Conservation (phyloP, 495 filamentous ascomycete genomes). For the Penicillium goetzii region DNA sequence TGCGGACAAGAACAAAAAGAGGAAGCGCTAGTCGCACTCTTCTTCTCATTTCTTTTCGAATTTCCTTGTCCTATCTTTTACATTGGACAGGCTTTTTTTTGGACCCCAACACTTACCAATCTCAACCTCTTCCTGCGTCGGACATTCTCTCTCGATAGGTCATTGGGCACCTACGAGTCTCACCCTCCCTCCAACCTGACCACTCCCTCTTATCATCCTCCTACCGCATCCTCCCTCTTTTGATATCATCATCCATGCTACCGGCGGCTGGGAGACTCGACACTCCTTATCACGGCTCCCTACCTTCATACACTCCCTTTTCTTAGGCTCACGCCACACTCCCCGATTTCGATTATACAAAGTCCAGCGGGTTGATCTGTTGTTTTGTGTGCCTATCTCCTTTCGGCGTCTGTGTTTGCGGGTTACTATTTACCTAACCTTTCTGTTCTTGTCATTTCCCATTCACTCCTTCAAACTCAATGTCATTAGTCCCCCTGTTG, state of each 20-base stretch:
- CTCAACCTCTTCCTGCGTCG: background rate
- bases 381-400: conserved; percentile 14
- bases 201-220: conserved; percentile 6
- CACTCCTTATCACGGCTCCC: conserved; percentile 27
- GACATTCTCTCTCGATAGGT: background rate
- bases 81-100: background rate
- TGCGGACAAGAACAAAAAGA: conserved; percentile 70
- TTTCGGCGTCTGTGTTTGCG: conserved; percentile 32
- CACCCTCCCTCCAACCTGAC: conserved; percentile 6
- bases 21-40: conserved; percentile 60
- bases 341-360: conserved; percentile 32
- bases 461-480: conserved; percentile 33
- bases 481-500: conserved; percentile 21
- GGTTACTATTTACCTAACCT: conserved; percentile 18
- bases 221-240: conserved; percentile 21
- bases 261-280: conserved; percentile 12
- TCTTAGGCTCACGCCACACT: conserved; percentile 17
- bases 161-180: conserved; percentile 6
- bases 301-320: conserved; percentile 31
- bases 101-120: background rate
- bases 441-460: conserved; percentile 24
- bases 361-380: conserved; percentile 37
- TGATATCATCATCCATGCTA: conserved; percentile 10
- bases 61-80: background rate
- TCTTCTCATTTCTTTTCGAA: background rate